Evolutionary conservation across 768 basidiomycete species (phyloP), one percentile per base, ranked within the genome.

Genomic region (Termitomyces sp.): DNA sequence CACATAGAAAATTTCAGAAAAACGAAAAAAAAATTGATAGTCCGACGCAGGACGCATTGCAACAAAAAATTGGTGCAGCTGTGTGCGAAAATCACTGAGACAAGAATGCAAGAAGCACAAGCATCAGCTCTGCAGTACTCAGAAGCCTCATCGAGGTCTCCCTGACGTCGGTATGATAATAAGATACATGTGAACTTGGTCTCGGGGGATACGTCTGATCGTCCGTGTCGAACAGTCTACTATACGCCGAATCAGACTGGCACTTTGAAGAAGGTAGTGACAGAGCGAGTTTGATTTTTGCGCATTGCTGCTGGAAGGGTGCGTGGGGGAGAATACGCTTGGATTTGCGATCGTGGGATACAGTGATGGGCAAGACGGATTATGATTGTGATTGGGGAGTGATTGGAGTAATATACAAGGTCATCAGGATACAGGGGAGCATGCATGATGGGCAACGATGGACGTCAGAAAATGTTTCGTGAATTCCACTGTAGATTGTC

Each of bases 401-500:
- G 3, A 12, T 27, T 28, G 46, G 47, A 25, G 47, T 7, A 12
- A 48, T 8, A 11, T 8, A 27, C 37, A 47, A 27, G 16, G 37
- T n/a, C n/a, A n/a, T 12, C n/a, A 56, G 5, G 5, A 19, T 11
- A 9, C 58, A 63, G 3, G 50, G 58, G 2, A 45, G 39, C 48
- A 56, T 49, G 41, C 62, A 63, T n/a, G 62, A 56, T 11, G 62
- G 62, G 40, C 62, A 63, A 17, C 32, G 48, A 34, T 55, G 50
- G 14, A 55, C 45, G 30, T 61, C 48, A 9, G 57, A 56, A 4
- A 52, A 21, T 8, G 57, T 35, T n/a, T 56, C 63, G 30, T 61
- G 55, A 6, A 59, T 44, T n/a, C 62, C 59, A 63, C 62, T 63
- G 32, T 27, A 2, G 10, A 32, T 32, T 30, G 5, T 32, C 32